A percentile compares a stretch with the other conserved stretches of the same genome.
Evolutionary conservation across 306 rosid genomes (phyloP).

Genomic region (Sphenostylis stenocarpa): DNA sequence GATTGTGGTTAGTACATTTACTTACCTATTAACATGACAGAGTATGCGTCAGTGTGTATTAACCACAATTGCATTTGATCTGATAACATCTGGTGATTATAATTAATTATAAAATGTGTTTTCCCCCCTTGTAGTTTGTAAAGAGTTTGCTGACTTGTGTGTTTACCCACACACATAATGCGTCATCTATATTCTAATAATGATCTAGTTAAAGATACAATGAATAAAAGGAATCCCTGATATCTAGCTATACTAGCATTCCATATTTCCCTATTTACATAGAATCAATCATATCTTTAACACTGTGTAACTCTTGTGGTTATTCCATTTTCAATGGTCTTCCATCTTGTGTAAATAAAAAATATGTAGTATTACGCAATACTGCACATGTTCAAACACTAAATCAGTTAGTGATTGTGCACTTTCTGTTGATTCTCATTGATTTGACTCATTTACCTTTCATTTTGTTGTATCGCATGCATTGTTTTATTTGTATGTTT

Average conservation of each 20-base stretch:
- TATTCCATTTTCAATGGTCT: background rate
- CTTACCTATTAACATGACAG: slow-evolving; percentile 11
- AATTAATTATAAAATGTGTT: background rate
- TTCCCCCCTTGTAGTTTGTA: background rate
- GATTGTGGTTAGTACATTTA: slow-evolving; percentile 65
- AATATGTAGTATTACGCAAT: background rate
- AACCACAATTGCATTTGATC: background rate
- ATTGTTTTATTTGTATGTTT: slow-evolving; percentile 17
- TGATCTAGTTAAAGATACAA: background rate
- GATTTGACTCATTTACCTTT: slow-evolving; percentile 14
- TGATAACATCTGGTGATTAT: slow-evolving; percentile 2
- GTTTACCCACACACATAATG: background rate
- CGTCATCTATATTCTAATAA: background rate
- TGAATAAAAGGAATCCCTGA: background rate
- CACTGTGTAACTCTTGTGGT: background rate
- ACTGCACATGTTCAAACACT: background rate
- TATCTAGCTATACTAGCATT: background rate
- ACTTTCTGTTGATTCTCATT: background rate
- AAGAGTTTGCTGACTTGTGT: background rate
- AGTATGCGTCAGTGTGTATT: slow-evolving; percentile 6
- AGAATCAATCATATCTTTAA: background rate
- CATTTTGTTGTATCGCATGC: slow-evolving; percentile 3
- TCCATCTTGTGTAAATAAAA: background rate
- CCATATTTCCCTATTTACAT: background rate
- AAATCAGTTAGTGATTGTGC: background rate